These are phyloP conservation scores for Petunia hybrid DNA, from an alignment of 305 asterid genomes.

Conservation along the genomic window DNA sequence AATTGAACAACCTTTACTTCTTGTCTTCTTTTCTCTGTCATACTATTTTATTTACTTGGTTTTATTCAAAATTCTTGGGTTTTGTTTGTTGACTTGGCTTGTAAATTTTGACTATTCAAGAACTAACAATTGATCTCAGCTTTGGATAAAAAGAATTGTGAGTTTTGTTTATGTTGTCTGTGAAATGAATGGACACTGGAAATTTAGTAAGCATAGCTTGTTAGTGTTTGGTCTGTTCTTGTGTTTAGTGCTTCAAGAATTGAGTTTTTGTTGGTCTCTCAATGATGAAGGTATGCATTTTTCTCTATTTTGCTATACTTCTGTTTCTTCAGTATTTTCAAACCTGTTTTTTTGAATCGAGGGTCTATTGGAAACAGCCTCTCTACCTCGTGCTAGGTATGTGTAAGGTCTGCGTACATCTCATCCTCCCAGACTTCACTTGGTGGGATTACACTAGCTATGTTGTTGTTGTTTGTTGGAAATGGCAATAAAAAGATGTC, in stretches of 20 bases:
- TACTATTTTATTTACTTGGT: conserved; percentile 35
- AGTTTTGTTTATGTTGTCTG: conserved; percentile 43
- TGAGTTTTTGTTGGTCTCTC: conserved; percentile 62
- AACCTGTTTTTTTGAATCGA: background rate
- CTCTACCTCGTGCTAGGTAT: too few species aligned
- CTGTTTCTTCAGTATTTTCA: background rate
- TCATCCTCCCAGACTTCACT: too few species aligned
- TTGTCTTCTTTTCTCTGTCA: conserved; percentile 32
- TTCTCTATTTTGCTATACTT: background rate
- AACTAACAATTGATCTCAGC: conserved; percentile 35
- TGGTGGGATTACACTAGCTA: too few species aligned
- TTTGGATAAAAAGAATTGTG: conserved; percentile 40
- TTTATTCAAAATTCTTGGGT: conserved; percentile 38
- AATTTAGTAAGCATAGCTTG: conserved; percentile 42
- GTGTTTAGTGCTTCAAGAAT: conserved; percentile 45
- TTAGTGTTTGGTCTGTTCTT: conserved; percentile 47
- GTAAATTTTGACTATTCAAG: conserved; percentile 39
- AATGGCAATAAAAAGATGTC: background rate
- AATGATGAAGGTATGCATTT: conserved; percentile 71
- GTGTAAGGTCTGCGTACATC: too few species aligned
- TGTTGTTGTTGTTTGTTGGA: background rate
- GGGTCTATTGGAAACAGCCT: too few species aligned
- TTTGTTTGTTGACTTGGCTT: conserved; percentile 38
- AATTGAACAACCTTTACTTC: conserved; percentile 42
- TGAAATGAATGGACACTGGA: conserved; percentile 59